Percentiles rank a stretch among this genome's conserved stretches.
Conservation (phyloP, 2,329 filamentous ascomycete species). For the Pestalotiopsis sp. region DNA sequence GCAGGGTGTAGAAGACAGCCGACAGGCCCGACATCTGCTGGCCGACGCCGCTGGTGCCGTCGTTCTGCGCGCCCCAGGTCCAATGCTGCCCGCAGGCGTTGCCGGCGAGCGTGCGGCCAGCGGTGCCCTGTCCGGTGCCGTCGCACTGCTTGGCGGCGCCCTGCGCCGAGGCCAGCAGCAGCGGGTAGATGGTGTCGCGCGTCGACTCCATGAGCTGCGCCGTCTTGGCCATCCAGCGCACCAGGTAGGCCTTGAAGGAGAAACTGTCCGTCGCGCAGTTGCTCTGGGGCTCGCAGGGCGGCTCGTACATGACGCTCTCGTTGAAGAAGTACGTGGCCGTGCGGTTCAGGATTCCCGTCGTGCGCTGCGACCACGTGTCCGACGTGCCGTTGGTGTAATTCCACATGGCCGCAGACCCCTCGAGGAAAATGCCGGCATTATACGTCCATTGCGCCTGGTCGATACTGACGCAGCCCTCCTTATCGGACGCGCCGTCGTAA, state of each 20-base stretch:
- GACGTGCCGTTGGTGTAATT: constrained; percentile 39
- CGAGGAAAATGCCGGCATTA: constrained; percentile 46
- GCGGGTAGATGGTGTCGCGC: constrained; percentile 30
- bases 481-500: constrained; percentile 45
- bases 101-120: constrained; percentile 31
- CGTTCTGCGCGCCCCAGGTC: constrained; percentile 38
- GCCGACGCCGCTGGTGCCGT: constrained; percentile 45
- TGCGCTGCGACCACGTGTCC: constrained; percentile 44
- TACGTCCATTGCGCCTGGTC: constrained; percentile 50
- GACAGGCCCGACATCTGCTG: constrained; percentile 46
- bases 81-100: constrained; percentile 46
- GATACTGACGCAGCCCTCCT: constrained; percentile 40
- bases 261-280: constrained; percentile 54
- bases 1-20: constrained; percentile 39
- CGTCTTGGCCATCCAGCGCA: constrained; percentile 45
- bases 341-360: constrained; percentile 45
- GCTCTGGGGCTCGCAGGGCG: constrained; percentile 45
- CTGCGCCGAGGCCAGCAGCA: constrained; percentile 35
- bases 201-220: constrained; percentile 37
- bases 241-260: constrained; percentile 56
- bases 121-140: constrained; percentile 17
- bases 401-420: constrained; percentile 38
- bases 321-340: constrained; percentile 49
- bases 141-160: constrained; percentile 37
- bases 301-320: constrained; percentile 49